Evolutionary conservation across 768 basidiomycete genomes (phyloP), one percentile per base, ranked within the genome.

Genomic region (Hemileccinum rubropunctum): DNA sequence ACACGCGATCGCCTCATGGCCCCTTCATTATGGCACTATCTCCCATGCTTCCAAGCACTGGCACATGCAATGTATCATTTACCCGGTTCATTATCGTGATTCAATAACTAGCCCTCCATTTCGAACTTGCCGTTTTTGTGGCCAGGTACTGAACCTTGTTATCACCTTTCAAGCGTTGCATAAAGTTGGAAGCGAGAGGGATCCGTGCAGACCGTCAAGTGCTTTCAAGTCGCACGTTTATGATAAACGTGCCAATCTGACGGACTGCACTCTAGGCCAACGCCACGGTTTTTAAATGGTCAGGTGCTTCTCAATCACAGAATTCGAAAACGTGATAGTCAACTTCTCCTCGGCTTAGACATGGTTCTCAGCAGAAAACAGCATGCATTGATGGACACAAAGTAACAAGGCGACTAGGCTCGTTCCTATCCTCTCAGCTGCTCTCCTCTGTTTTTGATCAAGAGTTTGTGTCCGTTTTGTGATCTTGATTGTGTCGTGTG

Each of bases 1-100:
- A 54, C 68, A 70, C 56, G 64, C 60, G 60, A 53, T 23, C 35
- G 9, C 68, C 68, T 66, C 68, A 57, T 66, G 68, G 37, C 27
- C 27, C 45, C 13, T 42, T 23, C 32, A 23, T 48, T 57, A 56
- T 45, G 47, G 57, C 5, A 54, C 43, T 26, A 17, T 38, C 51
- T 60, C 47, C 38, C 48, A 38, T 45, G 57, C n/a, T 32, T 28
- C 37, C 23, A 33, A 47, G 33, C 39, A n/a, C n/a, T n/a, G n/a
- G n/a, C n/a, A n/a, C 12, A 23, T 43, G 33, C 46, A 50, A 46
- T 41, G 39, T 34, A 27, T 36, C 32, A n/a, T 56, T 33, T 33
- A 27, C 33, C 39, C 12, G n/a, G n/a, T 21, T 45, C 34, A 49
- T 23, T 42, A 42, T 37, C 46, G 28, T 35, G 40, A 17, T 35